These are phyloP conservation scores for Forsythia suspensa DNA, from an alignment of 257 asterid genomes.

Conservation along the genomic window DNA sequence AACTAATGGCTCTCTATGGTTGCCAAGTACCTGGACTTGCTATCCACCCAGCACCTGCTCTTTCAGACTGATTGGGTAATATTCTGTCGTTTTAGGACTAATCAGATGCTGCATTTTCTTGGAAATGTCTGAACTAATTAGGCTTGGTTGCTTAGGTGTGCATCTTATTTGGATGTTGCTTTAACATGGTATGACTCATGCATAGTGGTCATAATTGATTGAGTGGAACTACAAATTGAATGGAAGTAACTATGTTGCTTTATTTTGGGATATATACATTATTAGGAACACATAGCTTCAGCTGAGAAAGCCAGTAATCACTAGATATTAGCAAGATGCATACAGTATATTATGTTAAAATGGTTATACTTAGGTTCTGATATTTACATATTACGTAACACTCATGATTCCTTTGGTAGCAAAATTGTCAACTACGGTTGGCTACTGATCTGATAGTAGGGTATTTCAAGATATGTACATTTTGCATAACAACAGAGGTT, in stretches of 20 bases:
- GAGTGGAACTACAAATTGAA: not conserved
- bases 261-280: not conserved
- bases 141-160: not conserved
- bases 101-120: not conserved
- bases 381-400: not conserved
- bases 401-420: constrained; percentile 11
- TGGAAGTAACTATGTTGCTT: not conserved
- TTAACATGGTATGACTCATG: not conserved
- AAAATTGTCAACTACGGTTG: no score
- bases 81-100: not conserved
- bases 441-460: no score
- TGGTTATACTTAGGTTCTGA: not conserved
- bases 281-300: not conserved
- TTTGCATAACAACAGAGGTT: no score
- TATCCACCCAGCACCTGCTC: not conserved
- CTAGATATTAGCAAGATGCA: not conserved
- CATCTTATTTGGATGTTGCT: constrained; percentile 11
- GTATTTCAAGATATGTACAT: no score
- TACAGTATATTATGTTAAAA: not conserved
- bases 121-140: not conserved
- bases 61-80: not conserved
- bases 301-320: not conserved
- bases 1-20: not conserved
- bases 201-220: not conserved
- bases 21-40: not conserved